Evolutionary conservation across 2,329 filamentous ascomycete genomes (phyloP), one percentile per base, ranked within the genome.

Genomic region (Sclerotinia minor): DNA sequence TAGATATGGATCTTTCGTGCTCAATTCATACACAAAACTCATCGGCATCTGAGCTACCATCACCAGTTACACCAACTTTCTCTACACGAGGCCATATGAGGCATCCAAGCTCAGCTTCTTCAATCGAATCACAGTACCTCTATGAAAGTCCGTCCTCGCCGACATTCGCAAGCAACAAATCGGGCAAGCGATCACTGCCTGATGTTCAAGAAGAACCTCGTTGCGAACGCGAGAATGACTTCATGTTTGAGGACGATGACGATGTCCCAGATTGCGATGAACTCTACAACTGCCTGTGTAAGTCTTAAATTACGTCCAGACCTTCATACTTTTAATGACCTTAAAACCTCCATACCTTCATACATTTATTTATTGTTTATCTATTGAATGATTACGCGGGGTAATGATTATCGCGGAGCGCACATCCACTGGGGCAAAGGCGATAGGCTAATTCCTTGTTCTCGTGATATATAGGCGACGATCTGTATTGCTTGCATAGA

Each of bases 161-260:
- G 68, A 84, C 80, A 63, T 82, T 81, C 69, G 79, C 80, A 50
- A 80, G 79, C 66, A 55, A 45, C 70, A 86, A 87, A 71, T 81
- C 85, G 0, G 82, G 83, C 74, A 92, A 92, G 79, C 84, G 86
- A 69, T 84, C 84, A 64, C 82, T 97, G 70, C 90, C 92, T 21
- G 91, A 95, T 74, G 90, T 97, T 26, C 86, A 93, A 75, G 94
- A 97, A 78, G 93, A 96, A 75, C 88, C 90, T 2, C 80, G 45
- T 19, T 35, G 88, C 53, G 90, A 94, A 77, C 85, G 84, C 65
- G 90, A 90, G 29, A 83, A 84, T 65, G 81, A 83, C 61, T 79
- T 84, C 69, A 81, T 83, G 68, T 78, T 81, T 58, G 74, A 84
- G 69, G 80, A 84, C 54, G 58, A 55, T 38, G 55, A 50, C 8